Base-by-base conservation (phyloP, 2,329 filamentous ascomycete genomes). In the Cordyceps fumosorosea region DNA sequence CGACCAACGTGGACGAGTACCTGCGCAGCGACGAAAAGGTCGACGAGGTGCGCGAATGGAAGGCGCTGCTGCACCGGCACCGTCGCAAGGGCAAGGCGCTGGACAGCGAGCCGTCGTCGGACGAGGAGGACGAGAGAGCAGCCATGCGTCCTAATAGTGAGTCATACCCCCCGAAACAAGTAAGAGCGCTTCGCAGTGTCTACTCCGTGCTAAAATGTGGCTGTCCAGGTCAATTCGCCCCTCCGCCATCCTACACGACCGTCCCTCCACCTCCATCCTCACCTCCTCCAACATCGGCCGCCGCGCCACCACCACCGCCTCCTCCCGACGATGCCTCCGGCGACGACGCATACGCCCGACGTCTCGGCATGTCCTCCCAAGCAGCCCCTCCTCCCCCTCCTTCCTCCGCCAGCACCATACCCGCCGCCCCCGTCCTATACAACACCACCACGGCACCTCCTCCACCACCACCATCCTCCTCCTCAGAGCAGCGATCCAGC, bases 1-100 rank as follows among this genome's bases (percentile, higher is more conserved):
- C 93, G 10, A 96, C 90, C 47, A 92, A 87, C 67, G 89, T 93
- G 56, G 89, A 93, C 61, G 89, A 93, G 70, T 97, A 95, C 71
- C 83, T 90, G 64, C 81, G 87, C 64, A 95, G 91, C 69, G 91
- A 96, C 63, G 92, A 96, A 75, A 89, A 90, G 71, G 84, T 93
- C 63, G 79, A 83, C 20, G 91, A 96, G 71, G 84, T 92, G 3
- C 82, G 85, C 62, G 91, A 96, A 68, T 97, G 93, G 93, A 96
- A 93, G 72, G 85, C 88, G 47, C 77, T 89, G 44, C 79, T 96
- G 16, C 93, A 95, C 72, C 85, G 86, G 16, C 89, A 92, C 40
- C 16, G 34, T 70, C 81, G 86, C 51, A 82, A 81, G 67, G 79
- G 63, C 75, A 69, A 68, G 54, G 84, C 80, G 34, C 74, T 75